phyloP scores from a whole-genome alignment of 1,139 yeast genomes.

The Candida sp. region DNA sequence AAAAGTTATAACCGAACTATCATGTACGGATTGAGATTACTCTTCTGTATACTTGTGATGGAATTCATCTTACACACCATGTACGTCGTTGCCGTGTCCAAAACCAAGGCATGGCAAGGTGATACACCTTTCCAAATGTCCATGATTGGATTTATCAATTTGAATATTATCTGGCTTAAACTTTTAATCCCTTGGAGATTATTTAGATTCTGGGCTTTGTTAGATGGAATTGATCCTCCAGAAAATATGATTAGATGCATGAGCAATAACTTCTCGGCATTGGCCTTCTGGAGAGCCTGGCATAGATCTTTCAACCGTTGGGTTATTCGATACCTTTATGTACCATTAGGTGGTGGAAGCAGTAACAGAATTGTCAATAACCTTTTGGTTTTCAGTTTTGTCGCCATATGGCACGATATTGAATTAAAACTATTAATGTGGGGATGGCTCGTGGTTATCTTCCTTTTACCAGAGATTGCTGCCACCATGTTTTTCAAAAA shows the following conservation, averaged over 20 bases:
- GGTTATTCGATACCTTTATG: constrained; percentile 78
- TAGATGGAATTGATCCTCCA: constrained; percentile 94
- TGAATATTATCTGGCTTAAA: constrained; percentile 90
- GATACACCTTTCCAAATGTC: constrained; percentile 90
- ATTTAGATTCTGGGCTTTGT: constrained; percentile 86
- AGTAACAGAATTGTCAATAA: constrained; percentile 67
- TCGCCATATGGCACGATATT: constrained; percentile 98
- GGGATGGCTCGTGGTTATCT: constrained; percentile 94
- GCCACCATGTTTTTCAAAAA: constrained; percentile 49
- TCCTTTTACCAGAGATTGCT: constrained; percentile 81
- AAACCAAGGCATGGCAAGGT: constrained; percentile 85
- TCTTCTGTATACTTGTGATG: constrained; percentile 81
- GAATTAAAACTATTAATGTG: constrained; percentile 80
- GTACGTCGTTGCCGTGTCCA: constrained; percentile 91
- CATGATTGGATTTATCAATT: constrained; percentile 89
- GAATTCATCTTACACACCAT: constrained; percentile 83
- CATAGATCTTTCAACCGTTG: constrained; percentile 91
- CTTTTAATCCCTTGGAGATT: constrained; percentile 94
- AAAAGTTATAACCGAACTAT: constrained; percentile 47
- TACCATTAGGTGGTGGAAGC: constrained; percentile 85
- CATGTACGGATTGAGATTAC: constrained; percentile 64
- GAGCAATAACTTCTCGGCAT: constrained; percentile 88
- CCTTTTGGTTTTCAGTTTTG: constrained; percentile 87
- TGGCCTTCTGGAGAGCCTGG: constrained; percentile 99
- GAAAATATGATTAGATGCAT: constrained; percentile 98